A percentile compares a stretch with the other conserved stretches of the same genome.
Conservation (phyloP, 2,329 filamentous ascomycete species). For the Aureobasidium sp. region DNA sequence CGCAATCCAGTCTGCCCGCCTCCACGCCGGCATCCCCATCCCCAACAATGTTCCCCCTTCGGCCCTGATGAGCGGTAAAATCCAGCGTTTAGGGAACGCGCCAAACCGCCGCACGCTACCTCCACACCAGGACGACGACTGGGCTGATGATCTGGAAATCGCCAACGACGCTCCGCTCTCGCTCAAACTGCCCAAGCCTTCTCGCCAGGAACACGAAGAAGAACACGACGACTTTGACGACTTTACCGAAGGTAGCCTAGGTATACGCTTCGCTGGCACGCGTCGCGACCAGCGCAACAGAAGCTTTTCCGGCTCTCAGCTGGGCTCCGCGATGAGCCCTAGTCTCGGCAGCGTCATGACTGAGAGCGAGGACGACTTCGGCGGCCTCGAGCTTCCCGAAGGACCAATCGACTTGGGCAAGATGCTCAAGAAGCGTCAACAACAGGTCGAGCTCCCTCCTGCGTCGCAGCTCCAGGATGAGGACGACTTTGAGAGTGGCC, state of each 20-base stretch:
- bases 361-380: constrained; percentile 86
- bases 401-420: constrained; percentile 78
- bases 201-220: neutral
- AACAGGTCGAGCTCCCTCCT: constrained; percentile 38
- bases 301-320: constrained; percentile 55
- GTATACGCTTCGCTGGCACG: constrained; percentile 82
- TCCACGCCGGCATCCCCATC: constrained; percentile 78
- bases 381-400: constrained; percentile 76
- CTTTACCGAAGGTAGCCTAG: constrained; percentile 88
- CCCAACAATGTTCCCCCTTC: constrained; percentile 80
- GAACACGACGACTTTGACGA: constrained; percentile 71
- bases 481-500: constrained; percentile 76
- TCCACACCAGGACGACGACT: constrained; percentile 34
- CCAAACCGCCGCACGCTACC: constrained; percentile 34
- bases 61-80: constrained; percentile 83
- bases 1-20: constrained; percentile 75
- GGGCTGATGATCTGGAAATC: constrained; percentile 43
- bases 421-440: constrained; percentile 59
- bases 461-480: constrained; percentile 27
- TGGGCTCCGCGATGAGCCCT: constrained; percentile 75
- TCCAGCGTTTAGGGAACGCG: constrained; percentile 69
- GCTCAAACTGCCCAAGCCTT: constrained; percentile 28
- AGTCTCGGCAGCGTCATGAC: constrained; percentile 83
- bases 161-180: constrained; percentile 32
- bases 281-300: constrained; percentile 68